Evolutionary conservation across 345 rosid species (phyloP).

Genomic region (Gossypium anomalum): DNA sequence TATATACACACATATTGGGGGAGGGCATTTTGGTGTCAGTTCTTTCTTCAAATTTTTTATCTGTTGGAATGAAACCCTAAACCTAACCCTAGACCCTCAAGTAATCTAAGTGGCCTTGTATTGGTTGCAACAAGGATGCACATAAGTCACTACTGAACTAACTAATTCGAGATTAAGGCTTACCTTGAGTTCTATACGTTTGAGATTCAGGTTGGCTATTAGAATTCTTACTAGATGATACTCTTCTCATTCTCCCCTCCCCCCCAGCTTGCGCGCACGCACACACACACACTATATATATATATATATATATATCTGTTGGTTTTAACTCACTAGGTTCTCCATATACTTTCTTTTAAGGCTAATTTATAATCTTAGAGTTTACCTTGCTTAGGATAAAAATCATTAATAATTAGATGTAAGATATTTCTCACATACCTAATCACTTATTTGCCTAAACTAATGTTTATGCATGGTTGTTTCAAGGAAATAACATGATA

Average conservation of each 20-base stretch:
- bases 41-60: neutral
- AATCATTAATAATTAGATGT: neutral
- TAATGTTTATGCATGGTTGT: neutral
- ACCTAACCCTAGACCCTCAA: neutral
- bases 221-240: neutral
- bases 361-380: neutral
- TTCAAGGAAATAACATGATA: neutral
- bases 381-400: neutral
- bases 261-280: too few species aligned
- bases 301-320: neutral
- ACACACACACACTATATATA: neutral
- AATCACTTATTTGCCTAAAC: neutral
- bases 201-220: neutral
- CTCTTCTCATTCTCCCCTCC: neutral
- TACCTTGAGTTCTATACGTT: neutral
- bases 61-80: neutral
- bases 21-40: neutral
- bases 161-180: neutral
- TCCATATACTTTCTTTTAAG: neutral
- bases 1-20: neutral
- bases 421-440: neutral
- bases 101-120: neutral
- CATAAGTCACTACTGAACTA: neutral
- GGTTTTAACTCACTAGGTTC: neutral
- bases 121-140: neutral